Evolutionary conservation across 305 asterid genomes (phyloP).

Genomic region (Rubia peregrina): DNA sequence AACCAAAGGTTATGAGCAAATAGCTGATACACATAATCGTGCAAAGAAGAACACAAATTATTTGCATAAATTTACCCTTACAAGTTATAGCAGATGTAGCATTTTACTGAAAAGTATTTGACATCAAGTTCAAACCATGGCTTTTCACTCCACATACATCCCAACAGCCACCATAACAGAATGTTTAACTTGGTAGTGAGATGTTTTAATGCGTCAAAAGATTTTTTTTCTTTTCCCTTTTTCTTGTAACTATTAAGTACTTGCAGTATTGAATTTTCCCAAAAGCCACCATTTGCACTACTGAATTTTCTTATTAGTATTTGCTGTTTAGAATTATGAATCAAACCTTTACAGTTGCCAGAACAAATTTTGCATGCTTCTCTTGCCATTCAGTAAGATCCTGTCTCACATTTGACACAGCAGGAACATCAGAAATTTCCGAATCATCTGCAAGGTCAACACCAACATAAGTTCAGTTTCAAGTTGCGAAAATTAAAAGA

Average conservation of each 20-base stretch:
- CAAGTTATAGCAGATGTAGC: neutral
- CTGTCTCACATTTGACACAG: conserved; percentile 74
- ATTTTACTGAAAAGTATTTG: neutral
- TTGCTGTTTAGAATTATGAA: neutral
- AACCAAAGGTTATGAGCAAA: neutral
- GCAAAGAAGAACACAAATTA: conserved; percentile 1
- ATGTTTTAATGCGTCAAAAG: neutral
- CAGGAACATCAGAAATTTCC: conserved; percentile 62
- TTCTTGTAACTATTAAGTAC: no score
- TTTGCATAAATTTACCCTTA: neutral
- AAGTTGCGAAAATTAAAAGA: neutral
- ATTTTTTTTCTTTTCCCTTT: neutral
- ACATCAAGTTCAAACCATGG: neutral
- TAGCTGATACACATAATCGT: neutral
- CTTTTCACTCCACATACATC: neutral
- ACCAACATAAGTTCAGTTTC: conserved; percentile 21
- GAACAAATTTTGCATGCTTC: conserved; percentile 88
- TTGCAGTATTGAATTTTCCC: no score
- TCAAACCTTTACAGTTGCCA: conserved; percentile 70
- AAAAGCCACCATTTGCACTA: neutral
- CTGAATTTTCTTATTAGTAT: neutral
- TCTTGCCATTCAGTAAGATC: conserved; percentile 95
- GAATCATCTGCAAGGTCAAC: conserved; percentile 57
- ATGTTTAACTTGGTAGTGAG: neutral
- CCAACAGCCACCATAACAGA: neutral